A percentile compares a stretch with the other conserved stretches of the same genome.
These are phyloP conservation scores for Monosporascus sp. DNA, from an alignment of 2,329 filamentous ascomycete genomes.

Conservation along the genomic window DNA sequence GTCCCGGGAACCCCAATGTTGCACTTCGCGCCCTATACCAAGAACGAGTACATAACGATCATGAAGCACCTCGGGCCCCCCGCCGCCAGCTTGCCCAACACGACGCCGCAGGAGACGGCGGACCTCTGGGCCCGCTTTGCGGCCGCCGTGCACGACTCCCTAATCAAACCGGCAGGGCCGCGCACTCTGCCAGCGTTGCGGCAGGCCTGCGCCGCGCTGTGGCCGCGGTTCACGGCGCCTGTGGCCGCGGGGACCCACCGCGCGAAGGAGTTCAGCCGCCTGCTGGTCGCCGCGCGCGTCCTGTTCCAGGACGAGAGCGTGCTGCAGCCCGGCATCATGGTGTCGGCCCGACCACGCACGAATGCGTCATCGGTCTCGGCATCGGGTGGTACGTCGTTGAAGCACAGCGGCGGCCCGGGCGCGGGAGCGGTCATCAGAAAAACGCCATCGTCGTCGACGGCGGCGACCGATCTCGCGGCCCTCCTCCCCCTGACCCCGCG, in stretches of 20 bases:
- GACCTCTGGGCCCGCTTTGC: slow-evolving; percentile 80
- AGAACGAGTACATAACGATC: slow-evolving; percentile 73
- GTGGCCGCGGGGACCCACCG: slow-evolving; percentile 68
- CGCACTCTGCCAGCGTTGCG: slow-evolving; percentile 72
- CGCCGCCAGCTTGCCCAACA: slow-evolving; percentile 46
- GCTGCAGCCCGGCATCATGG: slow-evolving; percentile 60
- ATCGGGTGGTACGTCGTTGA: not conserved
- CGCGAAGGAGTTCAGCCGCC: slow-evolving; percentile 76
- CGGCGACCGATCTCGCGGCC: slow-evolving; percentile 42
- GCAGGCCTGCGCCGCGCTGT: slow-evolving; percentile 67
- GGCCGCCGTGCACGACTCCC: slow-evolving; percentile 79
- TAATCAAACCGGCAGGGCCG: slow-evolving; percentile 68
- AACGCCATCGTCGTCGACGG: slow-evolving; percentile 4
- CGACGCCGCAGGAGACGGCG: slow-evolving; percentile 47
- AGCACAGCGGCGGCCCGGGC: not conserved
- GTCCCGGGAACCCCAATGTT: slow-evolving; percentile 68
- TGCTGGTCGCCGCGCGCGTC: slow-evolving; percentile 66
- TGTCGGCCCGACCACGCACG: not conserved
- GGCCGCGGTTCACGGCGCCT: slow-evolving; percentile 79
- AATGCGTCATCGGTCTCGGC: not conserved
- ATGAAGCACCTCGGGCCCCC: slow-evolving; percentile 45
- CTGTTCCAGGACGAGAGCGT: slow-evolving; percentile 71
- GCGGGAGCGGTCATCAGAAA: not conserved
- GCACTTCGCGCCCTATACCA: slow-evolving; percentile 79
- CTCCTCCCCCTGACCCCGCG: slow-evolving; percentile 69